Evolutionary conservation across 1,284 basidiomycete genomes (phyloP), one percentile per base, ranked within the genome.

Genomic region (Pseudozyma thailandica): DNA sequence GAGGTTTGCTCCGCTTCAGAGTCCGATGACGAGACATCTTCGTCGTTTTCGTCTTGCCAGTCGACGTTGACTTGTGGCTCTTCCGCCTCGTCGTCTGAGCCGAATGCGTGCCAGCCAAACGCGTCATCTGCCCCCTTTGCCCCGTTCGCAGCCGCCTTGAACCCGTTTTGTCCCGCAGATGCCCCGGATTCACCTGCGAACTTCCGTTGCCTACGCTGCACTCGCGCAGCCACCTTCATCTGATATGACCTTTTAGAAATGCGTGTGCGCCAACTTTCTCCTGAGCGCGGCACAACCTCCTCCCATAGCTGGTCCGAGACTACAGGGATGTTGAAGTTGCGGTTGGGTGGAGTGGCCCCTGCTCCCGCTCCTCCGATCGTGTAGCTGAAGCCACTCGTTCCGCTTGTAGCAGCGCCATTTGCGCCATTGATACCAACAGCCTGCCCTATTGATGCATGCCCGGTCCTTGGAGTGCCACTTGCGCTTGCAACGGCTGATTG

Each of bases 271-370:
- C 71, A 73, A 6, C 49, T n/a, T 12, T 61, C 60, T 16, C 64
- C 65, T 18, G 62, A 66, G 8, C 60, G 55, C 4, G 71, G 71
- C 18, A 73, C 64, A 2, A 73, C 57, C 31, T 73, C 71, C 27
- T 73, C 64, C 71, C 71, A 73, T 27, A 73, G 54, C 54, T 73
- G 64, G 31, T 73, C 60, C 42, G 71, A 69, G 2, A 73, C 51
- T 5, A 56, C 35, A 4, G 71, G 61, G 18, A 73, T 64, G 44
- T 64, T 69, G 41, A 69, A 53, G 31, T 41, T 48, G 44, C 58
- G 58, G 21, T 65, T 65, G 2, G 62, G 69, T 18, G 58, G 47
- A 4, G 50, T 44, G 10, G 45, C 26, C 20, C 26, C 42, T 2
- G 55, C 39, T 6, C 39, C 50, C 8, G 49, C 49, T n/a, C 57